phyloP scores from a whole-genome alignment of 2,329 filamentous ascomycete species.

The Diaporthe amygdali region DNA sequence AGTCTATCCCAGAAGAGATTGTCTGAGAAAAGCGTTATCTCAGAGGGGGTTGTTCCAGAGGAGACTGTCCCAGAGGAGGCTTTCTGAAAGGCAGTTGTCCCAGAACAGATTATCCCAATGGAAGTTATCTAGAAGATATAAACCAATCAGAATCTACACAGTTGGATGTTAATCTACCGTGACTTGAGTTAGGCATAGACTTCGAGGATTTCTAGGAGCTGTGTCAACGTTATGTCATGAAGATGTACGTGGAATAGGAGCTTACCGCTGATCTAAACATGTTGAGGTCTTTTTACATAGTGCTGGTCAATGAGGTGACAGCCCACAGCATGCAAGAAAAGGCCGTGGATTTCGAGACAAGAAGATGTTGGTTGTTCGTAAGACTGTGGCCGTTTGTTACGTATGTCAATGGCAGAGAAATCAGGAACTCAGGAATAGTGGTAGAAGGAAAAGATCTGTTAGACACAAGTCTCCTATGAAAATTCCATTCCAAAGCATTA shows the following conservation, averaged over 20 bases:
- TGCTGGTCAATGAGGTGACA: background rate
- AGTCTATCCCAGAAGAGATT: no score
- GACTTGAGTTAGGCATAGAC: no score
- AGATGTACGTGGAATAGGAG: no score
- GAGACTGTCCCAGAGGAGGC: background rate
- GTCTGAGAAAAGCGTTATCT: no score
- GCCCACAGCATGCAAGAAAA: background rate
- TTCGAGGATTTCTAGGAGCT: background rate
- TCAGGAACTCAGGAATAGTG: background rate
- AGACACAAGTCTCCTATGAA: background rate
- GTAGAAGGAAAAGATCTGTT: background rate
- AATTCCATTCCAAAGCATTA: background rate
- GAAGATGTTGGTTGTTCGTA: no score
- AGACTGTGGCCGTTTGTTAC: background rate
- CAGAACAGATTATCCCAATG: background rate
- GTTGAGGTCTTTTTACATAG: no score
- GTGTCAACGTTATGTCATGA: background rate
- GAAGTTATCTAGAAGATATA: background rate
- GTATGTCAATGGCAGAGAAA: background rate
- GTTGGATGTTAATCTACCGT: no score
- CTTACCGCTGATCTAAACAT: background rate
- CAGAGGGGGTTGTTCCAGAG: no score
- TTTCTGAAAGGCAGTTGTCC: background rate
- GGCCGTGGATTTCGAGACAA: background rate
- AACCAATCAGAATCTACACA: no score